phyloP scores from a whole-genome alignment of 176 grass and related monocot genomes.

The Zoysia japonica region DNA sequence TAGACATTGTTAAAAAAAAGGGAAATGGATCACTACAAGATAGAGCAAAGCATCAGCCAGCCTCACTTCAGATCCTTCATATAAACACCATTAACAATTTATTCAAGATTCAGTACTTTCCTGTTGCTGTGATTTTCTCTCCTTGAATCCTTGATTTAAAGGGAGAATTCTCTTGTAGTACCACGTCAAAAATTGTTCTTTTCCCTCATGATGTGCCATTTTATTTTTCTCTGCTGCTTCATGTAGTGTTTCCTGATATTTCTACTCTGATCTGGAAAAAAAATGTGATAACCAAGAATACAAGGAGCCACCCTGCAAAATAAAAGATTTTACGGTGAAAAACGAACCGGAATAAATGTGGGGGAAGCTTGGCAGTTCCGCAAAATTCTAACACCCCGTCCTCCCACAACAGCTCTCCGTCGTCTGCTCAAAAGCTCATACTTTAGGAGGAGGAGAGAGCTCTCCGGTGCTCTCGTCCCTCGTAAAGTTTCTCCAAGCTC shows the following conservation, averaged over 20 bases:
- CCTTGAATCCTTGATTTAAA: neutral
- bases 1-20: too few species aligned
- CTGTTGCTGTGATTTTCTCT: neutral
- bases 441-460: constrained; percentile 5
- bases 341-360: constrained; percentile 38
- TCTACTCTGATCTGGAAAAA: neutral
- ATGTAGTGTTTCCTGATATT: neutral
- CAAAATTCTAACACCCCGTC: constrained; percentile 30
- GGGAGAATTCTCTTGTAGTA: neutral
- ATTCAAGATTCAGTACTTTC: neutral
- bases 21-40: constrained; percentile 3
- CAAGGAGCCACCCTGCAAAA: constrained; percentile 25
- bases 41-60: neutral
- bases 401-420: constrained; percentile 21
- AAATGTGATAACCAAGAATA: constrained; percentile 14
- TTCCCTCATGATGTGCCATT: too few species aligned
- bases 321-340: neutral
- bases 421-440: constrained; percentile 44
- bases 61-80: constrained; percentile 20
- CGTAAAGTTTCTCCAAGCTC: constrained; percentile 34
- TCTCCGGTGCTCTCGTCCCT: constrained; percentile 8
- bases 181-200: too few species aligned
- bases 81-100: neutral
- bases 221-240: neutral
- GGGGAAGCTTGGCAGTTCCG: constrained; percentile 54